Evolutionary conservation across 2,329 filamentous ascomycete species (phyloP).

Genomic region (Coleophoma cylindrospora): DNA sequence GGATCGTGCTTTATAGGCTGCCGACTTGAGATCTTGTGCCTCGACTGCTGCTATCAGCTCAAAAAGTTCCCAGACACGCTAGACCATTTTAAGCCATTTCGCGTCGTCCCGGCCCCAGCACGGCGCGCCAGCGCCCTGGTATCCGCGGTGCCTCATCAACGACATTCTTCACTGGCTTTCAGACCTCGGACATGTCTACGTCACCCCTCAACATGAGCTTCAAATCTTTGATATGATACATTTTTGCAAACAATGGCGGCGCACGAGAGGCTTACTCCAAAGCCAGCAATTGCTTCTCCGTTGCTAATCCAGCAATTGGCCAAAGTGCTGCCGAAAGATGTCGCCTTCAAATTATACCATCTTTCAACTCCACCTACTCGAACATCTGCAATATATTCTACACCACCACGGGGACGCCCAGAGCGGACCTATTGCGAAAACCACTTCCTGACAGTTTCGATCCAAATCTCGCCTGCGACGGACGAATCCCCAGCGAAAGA

Average conservation of each 20-base stretch:
- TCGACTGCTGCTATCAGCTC: neutral
- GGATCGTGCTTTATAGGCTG: too few relatives aligned
- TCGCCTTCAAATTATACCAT: conserved; percentile 71
- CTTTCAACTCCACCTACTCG: conserved; percentile 77
- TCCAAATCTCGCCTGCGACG: conserved; percentile 23
- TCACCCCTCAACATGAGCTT: conserved; percentile 8
- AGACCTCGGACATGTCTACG: neutral
- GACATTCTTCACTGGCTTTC: neutral
- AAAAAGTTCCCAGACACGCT: conserved; percentile 13
- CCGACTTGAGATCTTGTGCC: neutral
- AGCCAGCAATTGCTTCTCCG: conserved; percentile 16
- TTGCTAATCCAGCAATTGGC: conserved; percentile 22
- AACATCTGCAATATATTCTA: conserved; percentile 72
- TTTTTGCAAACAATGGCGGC: conserved; percentile 21
- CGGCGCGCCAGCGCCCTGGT: neutral
- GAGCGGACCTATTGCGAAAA: conserved; percentile 82
- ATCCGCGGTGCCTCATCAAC: neutral
- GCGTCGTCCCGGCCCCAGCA: neutral
- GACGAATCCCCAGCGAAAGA: conserved; percentile 18
- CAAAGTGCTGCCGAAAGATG: conserved; percentile 43
- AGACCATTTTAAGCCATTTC: conserved; percentile 6
- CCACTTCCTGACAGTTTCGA: conserved; percentile 66
- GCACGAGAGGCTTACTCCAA: conserved; percentile 12
- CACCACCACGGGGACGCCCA: conserved; percentile 65
- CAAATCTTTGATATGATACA: conserved; percentile 15